These are phyloP conservation scores for Kitagawia praeruptora DNA, from an alignment of 129 eudicot genomes.

Conservation along the genomic window DNA sequence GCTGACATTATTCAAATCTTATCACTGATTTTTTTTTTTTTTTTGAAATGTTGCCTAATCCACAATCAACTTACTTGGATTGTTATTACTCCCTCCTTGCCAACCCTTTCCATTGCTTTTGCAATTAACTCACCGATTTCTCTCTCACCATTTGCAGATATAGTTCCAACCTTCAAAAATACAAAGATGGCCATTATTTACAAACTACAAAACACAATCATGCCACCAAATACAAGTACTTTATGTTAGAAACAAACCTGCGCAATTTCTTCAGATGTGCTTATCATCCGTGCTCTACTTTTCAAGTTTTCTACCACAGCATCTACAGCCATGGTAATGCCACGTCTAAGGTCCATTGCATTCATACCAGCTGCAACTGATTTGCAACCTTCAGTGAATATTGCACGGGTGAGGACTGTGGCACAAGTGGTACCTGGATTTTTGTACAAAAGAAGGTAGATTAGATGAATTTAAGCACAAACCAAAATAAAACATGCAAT, in stretches of 20 bases:
- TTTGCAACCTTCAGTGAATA: conserved; percentile 53
- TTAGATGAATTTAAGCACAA: not conserved
- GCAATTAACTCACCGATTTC: conserved; percentile 93
- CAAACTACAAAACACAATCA: not conserved
- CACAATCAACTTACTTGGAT: conserved; percentile 49
- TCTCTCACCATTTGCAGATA: conserved; percentile 87
- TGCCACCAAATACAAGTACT: not conserved
- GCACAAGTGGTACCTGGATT: conserved; percentile 84
- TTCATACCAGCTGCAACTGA: conserved; percentile 67
- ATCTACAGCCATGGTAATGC: conserved; percentile 83
- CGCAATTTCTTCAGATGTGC: conserved; percentile 82
- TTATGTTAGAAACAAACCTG: conserved; percentile 40
- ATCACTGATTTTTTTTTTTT: not conserved
- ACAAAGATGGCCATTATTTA: not conserved
- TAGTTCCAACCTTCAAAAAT: conserved; percentile 69
- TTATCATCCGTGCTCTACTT: conserved; percentile 74
- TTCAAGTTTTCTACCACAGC: conserved; percentile 63
- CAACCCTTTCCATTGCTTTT: conserved; percentile 91
- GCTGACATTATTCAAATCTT: not conserved
- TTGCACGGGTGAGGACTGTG: conserved; percentile 78
- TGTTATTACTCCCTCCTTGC: conserved; percentile 92
- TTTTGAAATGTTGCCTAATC: not conserved
- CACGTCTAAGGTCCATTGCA: conserved; percentile 66
- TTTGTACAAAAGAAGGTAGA: not conserved
- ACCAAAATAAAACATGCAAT: not conserved